These are phyloP conservation scores for Trichoderma sp. DNA, from an alignment of 2,329 filamentous ascomycete genomes.

Conservation along the genomic window DNA sequence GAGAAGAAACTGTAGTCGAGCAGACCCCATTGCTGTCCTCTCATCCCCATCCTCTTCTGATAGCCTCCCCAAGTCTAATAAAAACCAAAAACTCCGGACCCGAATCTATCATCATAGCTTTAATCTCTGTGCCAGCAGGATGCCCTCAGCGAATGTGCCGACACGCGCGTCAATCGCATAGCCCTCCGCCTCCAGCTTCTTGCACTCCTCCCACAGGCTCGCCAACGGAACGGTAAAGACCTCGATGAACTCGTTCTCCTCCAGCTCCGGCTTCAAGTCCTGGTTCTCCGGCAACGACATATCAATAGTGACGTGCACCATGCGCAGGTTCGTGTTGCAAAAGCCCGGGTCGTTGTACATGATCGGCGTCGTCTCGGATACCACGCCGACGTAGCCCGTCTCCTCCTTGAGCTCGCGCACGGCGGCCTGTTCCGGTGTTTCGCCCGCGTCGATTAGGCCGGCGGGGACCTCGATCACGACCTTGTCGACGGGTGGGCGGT, in stretches of 20 bases:
- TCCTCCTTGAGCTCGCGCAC: slow-evolving; percentile 64
- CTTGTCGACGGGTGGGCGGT: slow-evolving; percentile 58
- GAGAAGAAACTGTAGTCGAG: slow-evolving; percentile 41
- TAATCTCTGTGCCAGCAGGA: slow-evolving; percentile 65
- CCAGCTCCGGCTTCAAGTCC: slow-evolving; percentile 64
- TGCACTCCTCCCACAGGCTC: slow-evolving; percentile 64
- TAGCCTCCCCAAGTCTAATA: not conserved
- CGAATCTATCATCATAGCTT: slow-evolving; percentile 35
- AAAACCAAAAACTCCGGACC: not conserved
- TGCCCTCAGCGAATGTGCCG: slow-evolving; percentile 73
- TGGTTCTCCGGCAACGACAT: slow-evolving; percentile 66
- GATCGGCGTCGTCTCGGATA: slow-evolving; percentile 57
- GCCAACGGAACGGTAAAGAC: slow-evolving; percentile 67
- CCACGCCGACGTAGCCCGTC: slow-evolving; percentile 61
- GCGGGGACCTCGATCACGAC: slow-evolving; percentile 64
- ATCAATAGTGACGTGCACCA: slow-evolving; percentile 73
- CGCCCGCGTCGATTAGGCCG: slow-evolving; percentile 60
- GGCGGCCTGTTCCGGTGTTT: slow-evolving; percentile 59
- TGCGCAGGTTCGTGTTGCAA: slow-evolving; percentile 64
- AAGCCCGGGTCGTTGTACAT: slow-evolving; percentile 68
- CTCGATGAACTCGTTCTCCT: slow-evolving; percentile 81
- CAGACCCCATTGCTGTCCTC: not conserved
- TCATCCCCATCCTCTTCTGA: not conserved
- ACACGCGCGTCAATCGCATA: slow-evolving; percentile 78
- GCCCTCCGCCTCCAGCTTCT: slow-evolving; percentile 64